A percentile compares a stretch with the other conserved stretches of the same genome.
phyloP scores from a whole-genome alignment of 345 rosid species.

The Salix suchowensis region DNA sequence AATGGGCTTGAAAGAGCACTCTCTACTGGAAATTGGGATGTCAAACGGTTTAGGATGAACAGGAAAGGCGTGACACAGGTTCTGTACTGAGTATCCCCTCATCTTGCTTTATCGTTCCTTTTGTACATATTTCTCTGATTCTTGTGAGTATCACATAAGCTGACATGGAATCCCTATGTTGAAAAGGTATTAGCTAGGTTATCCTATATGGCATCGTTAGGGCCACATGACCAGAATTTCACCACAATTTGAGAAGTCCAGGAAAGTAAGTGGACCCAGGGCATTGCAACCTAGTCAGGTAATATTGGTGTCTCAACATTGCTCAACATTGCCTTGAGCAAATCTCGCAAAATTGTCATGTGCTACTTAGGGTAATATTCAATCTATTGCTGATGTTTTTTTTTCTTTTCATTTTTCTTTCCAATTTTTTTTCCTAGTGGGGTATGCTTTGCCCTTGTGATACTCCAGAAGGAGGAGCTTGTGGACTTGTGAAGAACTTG shows the following conservation, averaged over 20 bases:
- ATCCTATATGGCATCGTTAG: conserved; percentile 71
- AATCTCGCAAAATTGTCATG: not conserved
- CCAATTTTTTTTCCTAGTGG: conserved; percentile 48
- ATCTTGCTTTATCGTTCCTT: conserved; percentile 5
- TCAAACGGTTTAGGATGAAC: conserved; percentile 90
- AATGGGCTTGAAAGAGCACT: conserved; percentile 78
- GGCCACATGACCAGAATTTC: conserved; percentile 74
- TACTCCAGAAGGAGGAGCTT: conserved; percentile 96
- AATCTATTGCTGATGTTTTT: not conserved
- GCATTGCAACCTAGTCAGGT: conserved; percentile 99
- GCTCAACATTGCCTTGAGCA: not conserved
- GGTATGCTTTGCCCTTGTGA: conserved; percentile 99
- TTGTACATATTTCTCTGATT: conserved; percentile 6
- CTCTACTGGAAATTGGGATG: conserved; percentile 88
- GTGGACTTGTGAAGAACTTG: conserved; percentile 95
- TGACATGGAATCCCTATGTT: conserved; percentile 21
- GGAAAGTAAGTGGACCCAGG: conserved; percentile 99
- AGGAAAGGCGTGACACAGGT: conserved; percentile 98
- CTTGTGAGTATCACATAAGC: conserved; percentile 8
- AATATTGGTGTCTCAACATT: conserved; percentile 17
- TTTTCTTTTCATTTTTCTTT: not conserved
- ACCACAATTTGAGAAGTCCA: conserved; percentile 94
- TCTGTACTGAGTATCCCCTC: conserved; percentile 5
- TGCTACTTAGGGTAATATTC: conserved; percentile 3
- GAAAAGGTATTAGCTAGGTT: conserved; percentile 73